Conservation (phyloP, 2,329 filamentous ascomycete species). For the Myrmaecium sp. region DNA sequence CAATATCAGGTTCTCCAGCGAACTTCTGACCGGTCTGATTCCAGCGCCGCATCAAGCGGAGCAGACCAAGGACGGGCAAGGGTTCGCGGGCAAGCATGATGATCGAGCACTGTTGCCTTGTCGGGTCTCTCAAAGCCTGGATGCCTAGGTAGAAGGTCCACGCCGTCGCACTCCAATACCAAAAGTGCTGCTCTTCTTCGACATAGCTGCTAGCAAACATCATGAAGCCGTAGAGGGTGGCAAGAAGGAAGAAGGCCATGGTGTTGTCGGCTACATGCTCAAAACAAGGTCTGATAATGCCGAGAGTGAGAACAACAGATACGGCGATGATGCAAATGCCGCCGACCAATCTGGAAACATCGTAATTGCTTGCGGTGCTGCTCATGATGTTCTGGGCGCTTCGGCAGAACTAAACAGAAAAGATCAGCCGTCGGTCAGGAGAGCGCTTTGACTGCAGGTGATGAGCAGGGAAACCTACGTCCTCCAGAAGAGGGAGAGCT, state of each 20-base stretch:
- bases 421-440: slow-evolving; percentile 1
- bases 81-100: not conserved
- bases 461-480: slow-evolving; percentile 14
- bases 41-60: slow-evolving; percentile 63
- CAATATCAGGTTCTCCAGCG: slow-evolving; percentile 77
- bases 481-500: slow-evolving; percentile 1
- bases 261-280: too few relatives aligned
- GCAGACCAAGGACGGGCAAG: slow-evolving; percentile 25
- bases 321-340: slow-evolving; percentile 27
- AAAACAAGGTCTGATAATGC: slow-evolving; percentile 14
- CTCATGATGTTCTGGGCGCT: slow-evolving; percentile 67
- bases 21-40: slow-evolving; percentile 97
- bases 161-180: slow-evolving; percentile 74
- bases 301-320: slow-evolving; percentile 23
- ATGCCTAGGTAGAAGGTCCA: slow-evolving; percentile 42
- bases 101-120: slow-evolving; percentile 2
- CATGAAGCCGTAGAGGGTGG: slow-evolving; percentile 56
- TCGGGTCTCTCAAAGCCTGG: not conserved
- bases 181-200: slow-evolving; percentile 96
- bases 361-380: slow-evolving; percentile 82
- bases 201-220: slow-evolving; percentile 99
- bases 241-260: slow-evolving; percentile 27
- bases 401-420: slow-evolving; percentile 39
- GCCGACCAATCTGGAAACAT: slow-evolving; percentile 43
- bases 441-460: not conserved